Base-by-base conservation (phyloP, 2,329 filamentous ascomycete genomes). In the Arthrinium phaeospermum region DNA sequence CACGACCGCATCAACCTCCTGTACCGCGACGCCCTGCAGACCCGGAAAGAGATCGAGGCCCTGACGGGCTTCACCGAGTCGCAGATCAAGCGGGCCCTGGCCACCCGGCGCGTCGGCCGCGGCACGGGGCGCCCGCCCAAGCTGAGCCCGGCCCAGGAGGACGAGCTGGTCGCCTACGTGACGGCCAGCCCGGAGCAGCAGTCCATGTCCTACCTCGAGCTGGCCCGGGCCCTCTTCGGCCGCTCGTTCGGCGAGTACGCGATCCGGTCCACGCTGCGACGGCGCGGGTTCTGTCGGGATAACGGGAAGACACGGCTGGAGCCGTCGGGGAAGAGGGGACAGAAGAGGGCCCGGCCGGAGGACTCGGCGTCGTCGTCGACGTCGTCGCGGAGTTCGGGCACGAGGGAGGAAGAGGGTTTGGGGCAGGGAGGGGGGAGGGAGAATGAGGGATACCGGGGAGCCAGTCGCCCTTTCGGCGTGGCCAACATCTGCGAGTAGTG, bases 21-120 rank as follows among this genome's bases (percentile, higher is more conserved):
- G n/a, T 79, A 80, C 69, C 78, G 76, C 68, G 78, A 79, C 70
- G 78, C 78, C 44, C 68, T 68, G 49, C 51, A 78, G 67, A 75
- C 75, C 37, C 76, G 77, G 68, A 74, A 71, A 46, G 77, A 76
- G 70, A 79, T 80, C 51, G 71, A 74, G 44, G 74, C 77, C 71
- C 74, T 80, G 72, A 80, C 78, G 13, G 77, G 77, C 64, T 79
- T 78, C 70, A 77, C 78, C 69, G 70, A 71, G n/a, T 77, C 76
- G 69, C 78, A 80, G 75, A 78, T 80, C 71, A 72, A 75, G 69
- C 78, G 77, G 14, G 78, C 78, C 41, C 73, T 79, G 27, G 73
- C 75, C 24, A 78, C 78, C 46, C 71, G 74, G 51, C 70, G 75
- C 37, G 75, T 77, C 27, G 73, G 74, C 12, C 72, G 78, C 4